phyloP scores from a whole-genome alignment of 306 rosid genomes.

The Cucurbita argyrosperma region DNA sequence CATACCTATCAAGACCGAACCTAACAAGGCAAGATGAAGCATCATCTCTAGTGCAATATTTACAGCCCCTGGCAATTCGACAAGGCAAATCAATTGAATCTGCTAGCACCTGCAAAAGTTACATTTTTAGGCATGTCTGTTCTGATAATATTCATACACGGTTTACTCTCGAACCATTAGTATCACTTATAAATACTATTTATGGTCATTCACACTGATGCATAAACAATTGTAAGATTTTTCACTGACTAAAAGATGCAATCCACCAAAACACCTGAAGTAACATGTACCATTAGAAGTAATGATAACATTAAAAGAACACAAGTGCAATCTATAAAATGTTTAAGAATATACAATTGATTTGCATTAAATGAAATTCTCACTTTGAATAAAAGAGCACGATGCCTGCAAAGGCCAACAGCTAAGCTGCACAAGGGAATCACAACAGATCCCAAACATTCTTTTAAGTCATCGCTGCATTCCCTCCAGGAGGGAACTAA shows the following conservation, averaged over 20 bases:
- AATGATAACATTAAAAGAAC: background rate
- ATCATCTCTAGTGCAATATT: conserved; percentile 70
- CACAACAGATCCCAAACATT: conserved; percentile 80
- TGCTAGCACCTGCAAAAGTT: conserved; percentile 62
- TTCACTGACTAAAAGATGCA: background rate
- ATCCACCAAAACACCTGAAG: background rate
- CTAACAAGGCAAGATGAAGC: conserved; percentile 94
- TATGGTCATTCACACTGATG: background rate
- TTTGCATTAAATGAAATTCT: conserved; percentile 15
- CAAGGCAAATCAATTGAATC: conserved; percentile 75
- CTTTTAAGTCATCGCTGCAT: conserved; percentile 65
- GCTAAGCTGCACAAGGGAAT: conserved; percentile 87
- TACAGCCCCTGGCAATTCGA: conserved; percentile 97
- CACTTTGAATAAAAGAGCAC: conserved; percentile 86
- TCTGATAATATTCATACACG: background rate
- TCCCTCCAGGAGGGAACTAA: conserved; percentile 62
- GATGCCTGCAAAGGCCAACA: conserved; percentile 92
- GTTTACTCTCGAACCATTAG: background rate
- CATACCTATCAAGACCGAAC: conserved; percentile 63
- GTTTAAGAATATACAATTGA: background rate
- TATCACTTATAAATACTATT: background rate
- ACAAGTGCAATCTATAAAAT: background rate
- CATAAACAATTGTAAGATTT: no score
- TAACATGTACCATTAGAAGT: background rate
- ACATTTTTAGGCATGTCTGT: background rate